Evolutionary conservation across 2,329 filamentous ascomycete species (phyloP).

Genomic region (Leptographium galeiforme): DNA sequence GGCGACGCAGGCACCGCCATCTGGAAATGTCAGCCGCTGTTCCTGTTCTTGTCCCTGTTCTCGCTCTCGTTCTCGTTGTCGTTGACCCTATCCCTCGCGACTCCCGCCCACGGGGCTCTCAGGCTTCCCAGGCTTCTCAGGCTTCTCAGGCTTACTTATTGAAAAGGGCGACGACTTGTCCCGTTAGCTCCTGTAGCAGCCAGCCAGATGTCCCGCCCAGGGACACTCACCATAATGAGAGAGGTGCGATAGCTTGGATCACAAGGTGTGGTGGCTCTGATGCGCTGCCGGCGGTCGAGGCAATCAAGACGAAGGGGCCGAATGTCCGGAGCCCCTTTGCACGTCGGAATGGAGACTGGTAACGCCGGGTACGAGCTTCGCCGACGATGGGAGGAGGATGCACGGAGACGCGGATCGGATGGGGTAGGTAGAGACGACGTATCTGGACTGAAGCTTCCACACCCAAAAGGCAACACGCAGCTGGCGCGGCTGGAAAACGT

Average conservation of each 20-base stretch:
- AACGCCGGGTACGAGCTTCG: too few relatives aligned
- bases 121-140: too few relatives aligned
- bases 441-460: conserved; percentile 8
- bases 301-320: neutral
- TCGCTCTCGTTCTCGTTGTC: too few relatives aligned
- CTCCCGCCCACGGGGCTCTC: too few relatives aligned
- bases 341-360: neutral
- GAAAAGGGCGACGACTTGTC: conserved; percentile 80
- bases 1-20: conserved; percentile 89
- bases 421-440: neutral
- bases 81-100: too few relatives aligned
- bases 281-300: neutral
- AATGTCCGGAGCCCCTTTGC: neutral
- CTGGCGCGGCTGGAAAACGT: conserved; percentile 19
- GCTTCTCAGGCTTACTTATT: conserved; percentile 87
- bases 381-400: neutral
- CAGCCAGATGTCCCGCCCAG: neutral
- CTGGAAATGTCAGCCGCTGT: conserved; percentile 19
- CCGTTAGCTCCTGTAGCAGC: conserved; percentile 17
- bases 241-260: too few relatives aligned
- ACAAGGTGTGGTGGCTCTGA: too few relatives aligned
- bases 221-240: conserved; percentile 21
- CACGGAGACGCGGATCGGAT: neutral
- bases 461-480: conserved; percentile 20
- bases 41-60: too few relatives aligned